phyloP scores from a whole-genome alignment of 2,329 filamentous ascomycete genomes.

The Aspergillus fumigatiaffinis region DNA sequence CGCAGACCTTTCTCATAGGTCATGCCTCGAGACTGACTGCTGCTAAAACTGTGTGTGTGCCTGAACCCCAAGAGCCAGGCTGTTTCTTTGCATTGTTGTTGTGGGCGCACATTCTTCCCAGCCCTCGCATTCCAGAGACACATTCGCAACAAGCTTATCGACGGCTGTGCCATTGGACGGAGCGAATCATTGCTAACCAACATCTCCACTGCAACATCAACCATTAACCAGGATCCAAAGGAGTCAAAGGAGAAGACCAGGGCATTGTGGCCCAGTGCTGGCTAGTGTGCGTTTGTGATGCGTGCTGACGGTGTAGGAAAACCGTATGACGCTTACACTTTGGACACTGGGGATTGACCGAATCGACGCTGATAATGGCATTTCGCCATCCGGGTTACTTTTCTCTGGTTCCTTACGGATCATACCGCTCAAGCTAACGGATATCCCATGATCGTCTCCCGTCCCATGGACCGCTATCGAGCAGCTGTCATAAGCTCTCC shows the following conservation, averaged over 20 bases:
- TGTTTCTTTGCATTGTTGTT: slow-evolving; percentile 28
- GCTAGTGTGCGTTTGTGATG: slow-evolving; percentile 4
- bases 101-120: slow-evolving; percentile 31
- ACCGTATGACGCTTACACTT: slow-evolving; percentile 36
- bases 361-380: not conserved
- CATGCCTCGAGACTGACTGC: slow-evolving; percentile 1
- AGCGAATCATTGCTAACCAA: slow-evolving; percentile 9
- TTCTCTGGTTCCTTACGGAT: slow-evolving; percentile 4
- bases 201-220: slow-evolving; percentile 8
- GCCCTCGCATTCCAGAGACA: slow-evolving; percentile 23
- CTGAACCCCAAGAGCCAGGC: slow-evolving; percentile 20
- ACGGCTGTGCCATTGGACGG: slow-evolving; percentile 13
- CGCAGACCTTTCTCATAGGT: slow-evolving; percentile 3
- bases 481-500: not conserved
- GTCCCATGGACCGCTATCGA: not conserved
- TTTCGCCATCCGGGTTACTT: not conserved
- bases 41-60: not conserved
- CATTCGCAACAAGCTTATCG: slow-evolving; percentile 22
- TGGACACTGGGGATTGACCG: slow-evolving; percentile 4
- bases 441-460: not conserved
- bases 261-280: slow-evolving; percentile 2
- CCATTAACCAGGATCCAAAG: slow-evolving; percentile 9
- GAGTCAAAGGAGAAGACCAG: slow-evolving; percentile 4
- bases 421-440: slow-evolving; percentile 5
- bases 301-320: slow-evolving; percentile 15